A percentile compares a stretch with the other conserved stretches of the same genome.
Conservation (phyloP, 257 asterid species). For the Gynochthodes officinalis region DNA sequence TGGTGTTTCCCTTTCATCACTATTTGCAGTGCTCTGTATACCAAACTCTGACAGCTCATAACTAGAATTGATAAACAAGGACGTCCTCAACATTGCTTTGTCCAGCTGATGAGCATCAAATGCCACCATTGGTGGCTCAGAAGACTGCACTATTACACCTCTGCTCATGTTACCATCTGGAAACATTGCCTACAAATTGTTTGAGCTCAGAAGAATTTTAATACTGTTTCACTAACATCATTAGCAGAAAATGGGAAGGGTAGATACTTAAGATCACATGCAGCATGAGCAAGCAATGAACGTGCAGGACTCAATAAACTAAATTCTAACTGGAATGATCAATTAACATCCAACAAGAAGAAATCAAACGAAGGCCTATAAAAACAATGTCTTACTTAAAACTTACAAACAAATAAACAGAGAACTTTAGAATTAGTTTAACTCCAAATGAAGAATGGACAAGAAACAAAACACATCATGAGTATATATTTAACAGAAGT, state of each 20-base stretch:
- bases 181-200: constrained; percentile 34
- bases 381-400: not conserved
- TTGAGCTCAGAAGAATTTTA: not conserved
- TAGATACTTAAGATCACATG: not conserved
- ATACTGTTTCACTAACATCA: not conserved
- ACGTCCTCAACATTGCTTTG: constrained; percentile 21
- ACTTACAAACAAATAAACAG: not conserved
- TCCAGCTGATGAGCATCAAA: constrained; percentile 22
- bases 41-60: constrained; percentile 23
- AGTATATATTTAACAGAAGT: not conserved
- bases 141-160: constrained; percentile 12
- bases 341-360: not conserved
- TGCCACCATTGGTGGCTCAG: constrained; percentile 27
- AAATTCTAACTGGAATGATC: not conserved
- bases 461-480: not conserved
- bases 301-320: not conserved
- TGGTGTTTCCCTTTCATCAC: constrained; percentile 17
- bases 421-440: not conserved
- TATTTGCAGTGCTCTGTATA: constrained; percentile 18
- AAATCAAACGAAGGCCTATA: not conserved
- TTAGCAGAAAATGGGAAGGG: not conserved
- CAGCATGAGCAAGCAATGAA: not conserved
- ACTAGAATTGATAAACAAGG: constrained; percentile 21
- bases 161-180: constrained; percentile 15
- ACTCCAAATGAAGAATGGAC: not conserved